Evolutionary conservation across 306 rosid genomes (phyloP).

Genomic region (Dryas drummondii): DNA sequence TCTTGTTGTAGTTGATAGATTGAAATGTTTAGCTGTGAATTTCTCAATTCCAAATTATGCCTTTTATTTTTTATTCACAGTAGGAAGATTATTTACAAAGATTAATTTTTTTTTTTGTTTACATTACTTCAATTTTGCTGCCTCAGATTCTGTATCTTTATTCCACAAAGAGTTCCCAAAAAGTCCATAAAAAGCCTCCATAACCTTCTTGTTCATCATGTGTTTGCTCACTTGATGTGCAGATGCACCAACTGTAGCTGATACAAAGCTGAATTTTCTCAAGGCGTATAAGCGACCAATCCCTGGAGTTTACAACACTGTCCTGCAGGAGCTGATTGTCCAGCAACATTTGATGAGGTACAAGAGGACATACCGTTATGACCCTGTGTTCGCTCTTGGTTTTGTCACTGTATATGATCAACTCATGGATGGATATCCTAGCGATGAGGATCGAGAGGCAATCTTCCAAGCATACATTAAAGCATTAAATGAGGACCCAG

Average conservation of each 20-base stretch:
- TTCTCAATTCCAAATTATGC: background rate
- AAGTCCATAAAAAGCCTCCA: background rate
- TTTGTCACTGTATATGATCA: conserved; percentile 90
- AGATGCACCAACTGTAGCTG: conserved; percentile 82
- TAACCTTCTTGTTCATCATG: conserved; percentile 26
- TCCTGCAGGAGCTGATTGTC: conserved; percentile 92
- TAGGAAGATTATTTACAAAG: background rate
- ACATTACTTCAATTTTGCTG: conserved; percentile 2
- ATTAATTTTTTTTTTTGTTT: background rate
- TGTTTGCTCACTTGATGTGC: conserved; percentile 41
- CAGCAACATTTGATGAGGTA: conserved; percentile 95
- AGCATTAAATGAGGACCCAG: conserved; percentile 85
- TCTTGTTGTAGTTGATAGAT: background rate
- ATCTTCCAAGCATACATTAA: conserved; percentile 83
- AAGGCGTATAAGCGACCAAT: conserved; percentile 87
- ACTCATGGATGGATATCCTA: conserved; percentile 98
- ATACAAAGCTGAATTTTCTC: conserved; percentile 80
- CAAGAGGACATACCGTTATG: conserved; percentile 80
- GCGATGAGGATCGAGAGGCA: conserved; percentile 80
- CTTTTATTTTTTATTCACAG: background rate
- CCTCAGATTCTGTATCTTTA: background rate
- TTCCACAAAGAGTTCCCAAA: background rate
- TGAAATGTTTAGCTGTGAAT: background rate
- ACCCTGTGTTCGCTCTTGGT: conserved; percentile 91
- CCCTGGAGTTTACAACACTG: conserved; percentile 85